phyloP scores from a whole-genome alignment of 2,329 filamentous ascomycete species.

The Pseudogymnoascus sp. region DNA sequence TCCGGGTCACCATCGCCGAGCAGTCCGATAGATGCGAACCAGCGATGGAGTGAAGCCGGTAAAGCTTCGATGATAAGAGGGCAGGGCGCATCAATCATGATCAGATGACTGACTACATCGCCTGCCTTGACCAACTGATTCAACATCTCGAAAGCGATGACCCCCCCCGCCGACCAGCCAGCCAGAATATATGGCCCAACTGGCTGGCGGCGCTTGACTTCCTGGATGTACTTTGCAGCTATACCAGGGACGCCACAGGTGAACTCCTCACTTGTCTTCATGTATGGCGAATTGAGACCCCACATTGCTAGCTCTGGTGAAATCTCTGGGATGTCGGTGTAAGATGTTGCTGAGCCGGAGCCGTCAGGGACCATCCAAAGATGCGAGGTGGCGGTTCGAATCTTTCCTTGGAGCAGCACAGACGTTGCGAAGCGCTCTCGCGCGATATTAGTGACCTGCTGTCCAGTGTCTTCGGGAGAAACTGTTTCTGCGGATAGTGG shows the following conservation, averaged over 20 bases:
- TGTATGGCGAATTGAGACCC: slow-evolving; percentile 62
- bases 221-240: slow-evolving; percentile 55
- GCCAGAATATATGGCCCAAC: slow-evolving; percentile 58
- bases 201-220: slow-evolving; percentile 65
- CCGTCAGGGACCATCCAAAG: slow-evolving; percentile 43
- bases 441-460: slow-evolving; percentile 35
- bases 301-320: slow-evolving; percentile 41
- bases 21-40: slow-evolving; percentile 64
- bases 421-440: slow-evolving; percentile 28
- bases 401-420: slow-evolving; percentile 38
- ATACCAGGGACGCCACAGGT: slow-evolving; percentile 58
- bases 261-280: slow-evolving; percentile 60
- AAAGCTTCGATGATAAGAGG: slow-evolving; percentile 61
- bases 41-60: slow-evolving; percentile 55
- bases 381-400: slow-evolving; percentile 36
- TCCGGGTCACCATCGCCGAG: slow-evolving; percentile 52
- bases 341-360: slow-evolving; percentile 37
- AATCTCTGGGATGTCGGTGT: slow-evolving; percentile 30
- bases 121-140: slow-evolving; percentile 50
- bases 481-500: slow-evolving; percentile 11
- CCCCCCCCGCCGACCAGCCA: slow-evolving; percentile 71
- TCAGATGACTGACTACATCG: slow-evolving; percentile 49
- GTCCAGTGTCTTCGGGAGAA: not conserved
- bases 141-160: slow-evolving; percentile 61
- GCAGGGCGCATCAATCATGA: slow-evolving; percentile 60